Conservation (phyloP, 345 rosid species). For the Sisymbrium irio region DNA sequence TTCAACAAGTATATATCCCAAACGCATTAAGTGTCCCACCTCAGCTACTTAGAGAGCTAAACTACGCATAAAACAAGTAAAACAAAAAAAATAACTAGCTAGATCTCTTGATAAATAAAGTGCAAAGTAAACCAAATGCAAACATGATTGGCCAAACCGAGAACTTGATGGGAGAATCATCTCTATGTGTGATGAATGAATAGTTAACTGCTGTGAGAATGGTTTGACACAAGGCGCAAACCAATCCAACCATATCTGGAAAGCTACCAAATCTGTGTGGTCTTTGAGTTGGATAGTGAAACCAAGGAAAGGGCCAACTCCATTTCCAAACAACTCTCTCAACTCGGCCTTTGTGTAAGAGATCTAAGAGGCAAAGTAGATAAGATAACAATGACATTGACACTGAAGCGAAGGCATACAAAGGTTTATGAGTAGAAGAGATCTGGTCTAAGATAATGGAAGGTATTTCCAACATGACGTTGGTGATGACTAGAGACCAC, state of each 20-base stretch:
- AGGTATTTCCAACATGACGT: constrained; percentile 21
- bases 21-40: background rate
- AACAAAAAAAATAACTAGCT: constrained; percentile 2
- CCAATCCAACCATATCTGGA: constrained; percentile 16
- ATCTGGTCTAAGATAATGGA: constrained; percentile 18
- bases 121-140: constrained; percentile 24
- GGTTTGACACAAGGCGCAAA: constrained; percentile 28
- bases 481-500: constrained; percentile 21
- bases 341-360: constrained; percentile 26
- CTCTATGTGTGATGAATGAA: constrained; percentile 5
- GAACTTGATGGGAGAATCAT: constrained; percentile 13
- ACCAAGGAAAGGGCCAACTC: constrained; percentile 35
- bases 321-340: constrained; percentile 33
- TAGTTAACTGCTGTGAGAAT: constrained; percentile 11
- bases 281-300: constrained; percentile 28
- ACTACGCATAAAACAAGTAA: background rate
- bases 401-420: constrained; percentile 18
- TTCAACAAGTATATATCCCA: too few relatives aligned
- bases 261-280: constrained; percentile 31
- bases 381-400: constrained; percentile 2
- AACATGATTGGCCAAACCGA: constrained; percentile 30
- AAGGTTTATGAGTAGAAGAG: constrained; percentile 12
- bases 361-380: constrained; percentile 20
- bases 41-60: background rate
- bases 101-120: background rate